Base-by-base conservation (phyloP, 352 stramenopile species). In the Poterioochromonas sp. region DNA sequence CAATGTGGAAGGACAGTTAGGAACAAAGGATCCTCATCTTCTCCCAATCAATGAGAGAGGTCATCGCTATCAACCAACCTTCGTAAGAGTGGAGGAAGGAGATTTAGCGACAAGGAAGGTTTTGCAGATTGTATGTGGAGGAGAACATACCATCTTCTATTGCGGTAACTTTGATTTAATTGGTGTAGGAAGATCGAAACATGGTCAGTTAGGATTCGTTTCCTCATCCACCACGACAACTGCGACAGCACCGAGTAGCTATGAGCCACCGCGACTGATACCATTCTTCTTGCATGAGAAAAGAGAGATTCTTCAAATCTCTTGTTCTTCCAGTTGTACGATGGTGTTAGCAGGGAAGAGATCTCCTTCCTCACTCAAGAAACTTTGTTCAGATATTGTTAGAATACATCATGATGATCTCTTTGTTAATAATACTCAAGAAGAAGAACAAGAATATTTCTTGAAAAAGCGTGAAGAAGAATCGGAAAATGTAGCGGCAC, bases 21-120 rank as follows among this genome's bases (percentile, higher is more conserved):
- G 77, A 8, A 32, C 64, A 32, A 35, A 60, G 1, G 76, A 80
- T 64, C 0, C 15, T 34, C 0, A 18, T 1, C 26, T 3, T 3
- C 12, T 83, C 76, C 47, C 39, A 32, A 43, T 80, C 44, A 85
- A 85, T 69, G 82, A 85, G 35, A 69, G 81, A 20, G 79, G 79
- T 0, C 82, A 85, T 78, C 79, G 69, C 3, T 85, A 82, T 68
- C 82, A 82, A 60, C 82, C 11, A 39, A 82, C 64, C 83, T 85
- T 81, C 70, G 60, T 32, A 65, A 77, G n/a, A 41, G 81, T 58
- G 60, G 22, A 43, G 22, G 15, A 18, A 82, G 76, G 49, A 80
- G 76, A 74, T 18, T 18, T 70, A 12, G 35, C 0, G 2, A 0
- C 18, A 11, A 26, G n/a, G 8, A 8, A 18, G 34, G 70, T 62